Base-by-base conservation (phyloP, 768 basidiomycete species). In the Cystobasidium ongulense region DNA sequence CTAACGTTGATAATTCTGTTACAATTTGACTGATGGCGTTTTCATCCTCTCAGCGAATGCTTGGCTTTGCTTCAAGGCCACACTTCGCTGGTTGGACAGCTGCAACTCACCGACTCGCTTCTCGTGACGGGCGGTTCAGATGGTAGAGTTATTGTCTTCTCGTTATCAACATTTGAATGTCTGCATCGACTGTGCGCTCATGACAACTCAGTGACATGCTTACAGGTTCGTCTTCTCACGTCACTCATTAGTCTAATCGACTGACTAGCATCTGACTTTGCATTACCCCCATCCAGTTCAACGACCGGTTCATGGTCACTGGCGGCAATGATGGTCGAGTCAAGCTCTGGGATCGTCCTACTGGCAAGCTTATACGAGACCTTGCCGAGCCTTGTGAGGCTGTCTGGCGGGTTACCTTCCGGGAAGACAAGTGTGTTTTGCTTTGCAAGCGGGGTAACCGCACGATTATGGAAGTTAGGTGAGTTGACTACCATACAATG, bases 71-170 rank as follows among this genome's bases (percentile, higher is more conserved):
- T 97, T 0, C 90, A 91, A 81, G 92, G 90, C 1, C 94, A 97
- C 81, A 92, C 91, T 0, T 88, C 90, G 0, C 88, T 97, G 67
- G 91, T 97, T 35, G 94, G 92, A 76, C 90, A 93, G 79, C 84
- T 97, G 10, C 91, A 92, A 78, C 86, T 94, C 57, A 87, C 86
- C 8, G 86, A 87, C 31, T 76, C 75, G 11, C 83, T 81, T 18
- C 87, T 93, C 73, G 87, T 88, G 33, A 92, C 92, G 0, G 91
- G 90, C 65, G 90, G 89, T 4, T 91, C 92, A 0, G 92, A 95
- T 77, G 94, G 94, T 1, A 87, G 91, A 0, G 88, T 90, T 54
- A 88, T 90, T 76, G 86, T 86, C 61, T 90, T 89, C 81, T 84
- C 86, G 63, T 82, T 89, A 38, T 52, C 77, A 23, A 81, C 80